phyloP scores from a whole-genome alignment of 768 basidiomycete genomes.

The Rhodotorula babjevae region DNA sequence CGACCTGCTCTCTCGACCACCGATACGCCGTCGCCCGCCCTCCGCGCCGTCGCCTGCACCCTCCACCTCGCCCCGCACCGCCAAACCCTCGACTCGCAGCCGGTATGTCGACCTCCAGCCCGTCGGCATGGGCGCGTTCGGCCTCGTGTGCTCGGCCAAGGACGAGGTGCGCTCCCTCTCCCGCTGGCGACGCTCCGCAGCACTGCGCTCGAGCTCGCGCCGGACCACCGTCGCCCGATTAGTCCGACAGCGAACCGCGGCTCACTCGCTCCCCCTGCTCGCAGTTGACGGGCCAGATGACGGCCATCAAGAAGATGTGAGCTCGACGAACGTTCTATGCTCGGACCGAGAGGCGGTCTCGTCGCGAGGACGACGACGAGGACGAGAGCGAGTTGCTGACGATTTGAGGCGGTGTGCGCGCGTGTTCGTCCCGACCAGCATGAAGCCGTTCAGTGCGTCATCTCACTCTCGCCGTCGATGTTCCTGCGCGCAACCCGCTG shows the following conservation, averaged over 20 bases:
- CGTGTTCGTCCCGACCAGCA: conserved; percentile 56
- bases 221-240: background rate
- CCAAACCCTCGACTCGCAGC: conserved; percentile 49
- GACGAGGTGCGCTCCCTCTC: conserved; percentile 24
- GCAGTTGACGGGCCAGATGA: conserved; percentile 85
- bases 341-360: no score
- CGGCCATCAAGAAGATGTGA: conserved; percentile 84
- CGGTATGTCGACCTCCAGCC: conserved; percentile 99
- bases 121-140: conserved; percentile 99
- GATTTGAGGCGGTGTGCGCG: background rate
- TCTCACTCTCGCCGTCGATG: background rate
- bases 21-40: background rate
- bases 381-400: background rate
- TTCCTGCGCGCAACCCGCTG: background rate
- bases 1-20: background rate
- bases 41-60: background rate
- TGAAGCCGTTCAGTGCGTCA: conserved; percentile 84
- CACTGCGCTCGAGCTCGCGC: background rate
- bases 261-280: conserved; percentile 76
- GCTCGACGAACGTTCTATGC: background rate
- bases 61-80: background rate
- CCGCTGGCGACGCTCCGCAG: no score
- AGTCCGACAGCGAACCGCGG: background rate
- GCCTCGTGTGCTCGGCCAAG: conserved; percentile 65
- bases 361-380: background rate